phyloP scores from a whole-genome alignment of 2,329 filamentous ascomycete genomes.

The Neoascochyta sp. region DNA sequence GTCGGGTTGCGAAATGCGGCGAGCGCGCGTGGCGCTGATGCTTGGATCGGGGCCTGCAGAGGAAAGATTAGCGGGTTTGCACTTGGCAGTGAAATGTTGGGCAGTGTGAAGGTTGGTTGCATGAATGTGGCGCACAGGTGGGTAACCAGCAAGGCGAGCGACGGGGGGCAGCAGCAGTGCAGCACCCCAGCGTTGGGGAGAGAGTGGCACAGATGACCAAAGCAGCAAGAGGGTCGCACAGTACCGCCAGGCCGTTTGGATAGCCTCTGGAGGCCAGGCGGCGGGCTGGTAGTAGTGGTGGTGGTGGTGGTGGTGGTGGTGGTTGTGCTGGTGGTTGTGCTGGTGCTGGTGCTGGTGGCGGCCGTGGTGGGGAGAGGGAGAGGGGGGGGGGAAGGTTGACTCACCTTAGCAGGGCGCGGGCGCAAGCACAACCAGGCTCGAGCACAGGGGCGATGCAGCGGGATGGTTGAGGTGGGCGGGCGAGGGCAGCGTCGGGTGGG shows the following conservation, averaged over 20 bases:
- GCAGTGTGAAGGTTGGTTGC: constrained; percentile 28
- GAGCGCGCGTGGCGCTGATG: constrained; percentile 27
- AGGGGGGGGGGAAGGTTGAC: constrained; percentile 23
- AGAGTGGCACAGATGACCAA: constrained; percentile 30
- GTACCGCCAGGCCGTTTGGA: constrained; percentile 21
- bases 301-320: constrained; percentile 4
- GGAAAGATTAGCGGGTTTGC: constrained; percentile 29
- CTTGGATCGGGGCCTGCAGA: constrained; percentile 15
- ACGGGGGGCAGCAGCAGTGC: constrained; percentile 33
- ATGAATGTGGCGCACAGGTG: constrained; percentile 37
- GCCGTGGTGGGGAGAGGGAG: too few species aligned
- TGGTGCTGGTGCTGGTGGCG: constrained; percentile 4
- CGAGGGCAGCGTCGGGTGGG: constrained; percentile 7
- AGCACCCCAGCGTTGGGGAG: constrained; percentile 28
- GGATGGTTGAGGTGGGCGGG: constrained; percentile 8
- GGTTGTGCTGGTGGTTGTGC: constrained; percentile 8
- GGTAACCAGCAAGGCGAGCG: constrained; percentile 29
- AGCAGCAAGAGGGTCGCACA: constrained; percentile 34
- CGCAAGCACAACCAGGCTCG: constrained; percentile 8
- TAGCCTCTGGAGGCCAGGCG: constrained; percentile 17
- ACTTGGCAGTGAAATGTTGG: constrained; percentile 22
- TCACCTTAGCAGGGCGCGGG: constrained; percentile 26
- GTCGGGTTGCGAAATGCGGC: constrained; percentile 10
- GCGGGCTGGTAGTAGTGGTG: constrained; percentile 9
- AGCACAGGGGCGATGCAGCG: constrained; percentile 7